These are phyloP conservation scores for Aspergillus heteromorphus DNA, from an alignment of 495 filamentous ascomycete genomes.

Conservation along the genomic window DNA sequence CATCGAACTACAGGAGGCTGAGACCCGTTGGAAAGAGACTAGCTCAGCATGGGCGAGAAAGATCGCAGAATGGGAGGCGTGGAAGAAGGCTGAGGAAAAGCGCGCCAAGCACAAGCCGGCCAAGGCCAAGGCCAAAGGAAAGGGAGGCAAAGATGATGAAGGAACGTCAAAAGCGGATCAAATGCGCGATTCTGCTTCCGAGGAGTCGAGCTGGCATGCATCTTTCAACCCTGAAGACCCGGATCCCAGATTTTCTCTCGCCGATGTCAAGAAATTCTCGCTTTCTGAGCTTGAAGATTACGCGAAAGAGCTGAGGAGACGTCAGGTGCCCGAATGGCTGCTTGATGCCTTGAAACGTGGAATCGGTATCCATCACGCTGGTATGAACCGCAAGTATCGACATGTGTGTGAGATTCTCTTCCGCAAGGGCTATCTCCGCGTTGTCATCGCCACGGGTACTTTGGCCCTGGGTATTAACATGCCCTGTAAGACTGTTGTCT, in stretches of 20 bases:
- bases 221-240: slow-evolving; percentile 62
- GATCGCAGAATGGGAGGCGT: slow-evolving; percentile 47
- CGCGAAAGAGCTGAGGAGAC: slow-evolving; percentile 36
- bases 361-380: slow-evolving; percentile 71
- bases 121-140: slow-evolving; percentile 24
- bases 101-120: slow-evolving; percentile 33
- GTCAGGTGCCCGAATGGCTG: slow-evolving; percentile 42
- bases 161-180: slow-evolving; percentile 47
- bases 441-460: slow-evolving; percentile 75
- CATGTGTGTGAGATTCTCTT: slow-evolving; percentile 57
- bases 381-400: slow-evolving; percentile 71
- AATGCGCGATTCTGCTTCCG: slow-evolving; percentile 45
- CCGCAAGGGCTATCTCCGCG: slow-evolving; percentile 62
- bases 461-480: slow-evolving; percentile 77
- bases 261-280: slow-evolving; percentile 50
- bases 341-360: slow-evolving; percentile 56
- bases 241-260: slow-evolving; percentile 58
- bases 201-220: slow-evolving; percentile 50
- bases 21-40: slow-evolving; percentile 50
- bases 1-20: slow-evolving; percentile 44
- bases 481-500: slow-evolving; percentile 78
- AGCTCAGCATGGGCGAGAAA: slow-evolving; percentile 55
- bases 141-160: slow-evolving; percentile 34
- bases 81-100: slow-evolving; percentile 36
- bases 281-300: slow-evolving; percentile 48